Percentiles rank a stretch among this genome's conserved stretches.
phyloP scores from a whole-genome alignment of 2,329 filamentous ascomycete genomes.

The Sporothrix protearum region DNA sequence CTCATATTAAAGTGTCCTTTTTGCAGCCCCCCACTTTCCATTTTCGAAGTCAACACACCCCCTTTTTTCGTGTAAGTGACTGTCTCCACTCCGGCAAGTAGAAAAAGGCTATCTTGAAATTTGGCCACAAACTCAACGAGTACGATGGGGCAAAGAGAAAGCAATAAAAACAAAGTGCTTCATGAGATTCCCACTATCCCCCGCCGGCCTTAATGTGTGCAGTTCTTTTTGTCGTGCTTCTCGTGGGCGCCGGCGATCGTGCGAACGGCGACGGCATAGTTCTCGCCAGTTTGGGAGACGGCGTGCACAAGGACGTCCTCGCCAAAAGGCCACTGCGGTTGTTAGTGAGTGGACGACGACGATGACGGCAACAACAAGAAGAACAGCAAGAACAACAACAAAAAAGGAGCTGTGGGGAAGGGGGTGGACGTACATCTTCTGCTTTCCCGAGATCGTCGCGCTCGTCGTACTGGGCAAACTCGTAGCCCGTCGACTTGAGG shows the following conservation, averaged over 20 bases:
- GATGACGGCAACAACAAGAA: too few species aligned
- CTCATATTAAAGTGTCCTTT: too few species aligned
- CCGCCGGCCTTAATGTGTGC: background rate
- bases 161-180: background rate
- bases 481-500: slow-evolving; percentile 31
- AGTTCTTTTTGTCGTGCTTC: slow-evolving; percentile 29
- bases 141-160: too few species aligned
- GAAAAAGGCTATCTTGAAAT: background rate
- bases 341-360: background rate
- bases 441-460: slow-evolving; percentile 28
- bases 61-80: background rate
- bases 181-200: background rate
- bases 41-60: background rate
- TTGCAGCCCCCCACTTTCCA: background rate
- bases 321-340: slow-evolving; percentile 43
- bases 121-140: background rate
- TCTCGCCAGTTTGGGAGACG: slow-evolving; percentile 42
- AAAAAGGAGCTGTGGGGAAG: too few species aligned
- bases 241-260: slow-evolving; percentile 33
- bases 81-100: background rate
- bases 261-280: slow-evolving; percentile 39
- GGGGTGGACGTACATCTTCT: slow-evolving; percentile 11
- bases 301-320: slow-evolving; percentile 45
- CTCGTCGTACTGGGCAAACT: slow-evolving; percentile 39
- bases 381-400: too few species aligned